These are phyloP conservation scores for Aphanomyces cochlioides DNA, from an alignment of 352 stramenopile species.

Conservation along the genomic window DNA sequence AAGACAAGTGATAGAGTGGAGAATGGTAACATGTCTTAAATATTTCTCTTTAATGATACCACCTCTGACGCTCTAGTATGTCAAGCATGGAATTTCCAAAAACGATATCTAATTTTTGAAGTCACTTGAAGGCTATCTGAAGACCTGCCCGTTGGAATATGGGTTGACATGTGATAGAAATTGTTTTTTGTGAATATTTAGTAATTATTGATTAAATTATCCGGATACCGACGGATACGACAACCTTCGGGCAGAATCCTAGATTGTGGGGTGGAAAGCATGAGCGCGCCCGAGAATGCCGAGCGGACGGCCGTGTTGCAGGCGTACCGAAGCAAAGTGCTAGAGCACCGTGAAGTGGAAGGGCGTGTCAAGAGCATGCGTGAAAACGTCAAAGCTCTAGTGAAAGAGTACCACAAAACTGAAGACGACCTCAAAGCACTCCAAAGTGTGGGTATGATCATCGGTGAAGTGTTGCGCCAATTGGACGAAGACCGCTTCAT, in stretches of 20 bases:
- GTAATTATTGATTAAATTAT: not conserved
- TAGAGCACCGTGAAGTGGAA: conserved; percentile 95
- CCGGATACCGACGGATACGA: conserved; percentile 5
- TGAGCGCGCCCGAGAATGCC: conserved; percentile 46
- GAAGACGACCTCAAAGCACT: conserved; percentile 97
- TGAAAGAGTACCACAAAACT: conserved; percentile 98
- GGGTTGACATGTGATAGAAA: too few relatives aligned
- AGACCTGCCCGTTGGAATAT: too few relatives aligned
- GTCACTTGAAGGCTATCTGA: too few relatives aligned
- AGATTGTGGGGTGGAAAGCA: conserved; percentile 29
- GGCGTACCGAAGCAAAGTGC: conserved; percentile 95
- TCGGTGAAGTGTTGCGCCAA: conserved; percentile 97
- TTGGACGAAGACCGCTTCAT: conserved; percentile 99
- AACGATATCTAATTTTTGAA: too few relatives aligned
- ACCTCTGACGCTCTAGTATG: too few relatives aligned
- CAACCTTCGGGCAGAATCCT: conserved; percentile 7
- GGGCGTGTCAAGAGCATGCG: conserved; percentile 96
- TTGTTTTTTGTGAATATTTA: too few relatives aligned
- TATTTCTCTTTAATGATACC: too few relatives aligned
- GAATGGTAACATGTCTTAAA: too few relatives aligned
- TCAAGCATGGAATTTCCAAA: too few relatives aligned
- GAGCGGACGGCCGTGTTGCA: conserved; percentile 92
- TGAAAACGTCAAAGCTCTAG: conserved; percentile 93
- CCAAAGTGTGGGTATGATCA: conserved; percentile 97
- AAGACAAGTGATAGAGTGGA: too few relatives aligned